phyloP scores from a whole-genome alignment of 2,329 filamentous ascomycete species.

The Cladosporium sp. region DNA sequence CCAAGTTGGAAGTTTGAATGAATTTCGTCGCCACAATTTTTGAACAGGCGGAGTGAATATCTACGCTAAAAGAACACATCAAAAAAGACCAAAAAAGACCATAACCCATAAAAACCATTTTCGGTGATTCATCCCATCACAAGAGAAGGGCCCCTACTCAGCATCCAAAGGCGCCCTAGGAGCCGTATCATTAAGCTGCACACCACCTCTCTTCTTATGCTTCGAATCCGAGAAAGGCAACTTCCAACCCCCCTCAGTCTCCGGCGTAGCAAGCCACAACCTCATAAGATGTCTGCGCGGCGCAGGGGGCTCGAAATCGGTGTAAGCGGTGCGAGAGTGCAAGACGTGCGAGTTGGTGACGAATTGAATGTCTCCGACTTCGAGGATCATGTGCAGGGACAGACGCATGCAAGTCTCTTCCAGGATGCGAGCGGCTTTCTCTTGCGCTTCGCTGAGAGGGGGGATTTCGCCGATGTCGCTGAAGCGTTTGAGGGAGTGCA shows the following conservation, averaged over 20 bases:
- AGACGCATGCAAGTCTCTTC: conserved; percentile 71
- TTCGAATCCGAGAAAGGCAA: conserved; percentile 75
- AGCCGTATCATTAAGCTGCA: conserved; percentile 77
- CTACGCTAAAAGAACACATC: too few relatives aligned
- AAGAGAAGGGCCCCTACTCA: conserved; percentile 61
- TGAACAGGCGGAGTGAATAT: too few relatives aligned
- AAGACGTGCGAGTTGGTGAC: conserved; percentile 74
- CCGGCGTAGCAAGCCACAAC: conserved; percentile 77
- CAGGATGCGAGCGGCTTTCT: conserved; percentile 62
- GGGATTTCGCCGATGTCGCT: conserved; percentile 69
- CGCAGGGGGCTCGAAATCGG: conserved; percentile 61
- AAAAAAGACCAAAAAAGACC: too few relatives aligned
- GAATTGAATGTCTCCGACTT: conserved; percentile 86
- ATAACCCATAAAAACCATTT: too few relatives aligned
- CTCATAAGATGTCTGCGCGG: conserved; percentile 75
- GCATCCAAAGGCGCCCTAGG: conserved; percentile 73
- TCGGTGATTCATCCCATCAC: too few relatives aligned
- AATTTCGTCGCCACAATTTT: too few relatives aligned
- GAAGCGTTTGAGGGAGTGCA: conserved; percentile 70
- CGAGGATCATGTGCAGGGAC: conserved; percentile 77
- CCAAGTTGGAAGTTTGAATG: too few relatives aligned
- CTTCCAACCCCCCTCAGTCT: conserved; percentile 78
- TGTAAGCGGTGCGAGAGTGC: conserved; percentile 78
- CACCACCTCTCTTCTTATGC: conserved; percentile 82
- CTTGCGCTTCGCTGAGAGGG: conserved; percentile 62